Evolutionary conservation across 176 grass and related monocot genomes (phyloP).

Genomic region (Luzula sylvatica): DNA sequence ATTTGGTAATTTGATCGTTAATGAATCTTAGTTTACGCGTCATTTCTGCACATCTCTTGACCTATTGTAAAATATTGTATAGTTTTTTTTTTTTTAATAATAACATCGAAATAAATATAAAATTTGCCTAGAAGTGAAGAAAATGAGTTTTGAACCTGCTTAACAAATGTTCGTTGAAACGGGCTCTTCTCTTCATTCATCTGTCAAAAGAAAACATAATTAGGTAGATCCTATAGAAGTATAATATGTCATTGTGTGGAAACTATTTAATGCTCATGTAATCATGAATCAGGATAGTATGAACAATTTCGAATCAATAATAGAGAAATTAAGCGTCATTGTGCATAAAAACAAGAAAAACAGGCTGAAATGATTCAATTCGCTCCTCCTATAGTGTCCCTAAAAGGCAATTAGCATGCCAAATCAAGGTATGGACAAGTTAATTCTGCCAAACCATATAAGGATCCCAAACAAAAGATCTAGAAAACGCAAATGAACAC

Average conservation of each 20-base stretch:
- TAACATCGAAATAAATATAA: conserved; percentile 3
- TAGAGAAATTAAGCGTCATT: neutral
- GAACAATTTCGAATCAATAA: conserved; percentile 2
- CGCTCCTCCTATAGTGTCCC: neutral
- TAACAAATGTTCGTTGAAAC: conserved; percentile 97
- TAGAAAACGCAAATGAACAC: neutral
- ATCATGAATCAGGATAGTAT: conserved; percentile 17
- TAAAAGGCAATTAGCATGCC: neutral
- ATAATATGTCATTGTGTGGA: neutral
- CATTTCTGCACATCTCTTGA: conserved; percentile 94
- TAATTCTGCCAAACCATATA: conserved; percentile 6
- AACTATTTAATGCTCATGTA: neutral
- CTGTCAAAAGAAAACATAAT: conserved; percentile 34
- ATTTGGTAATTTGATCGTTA: conserved; percentile 79
- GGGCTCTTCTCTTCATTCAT: conserved; percentile 98
- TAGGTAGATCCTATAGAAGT: neutral
- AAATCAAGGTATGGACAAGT: neutral
- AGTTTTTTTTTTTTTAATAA: conserved; percentile 9
- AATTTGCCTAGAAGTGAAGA: neutral
- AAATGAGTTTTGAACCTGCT: conserved; percentile 55
- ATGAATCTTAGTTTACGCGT: conserved; percentile 88
- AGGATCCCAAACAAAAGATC: neutral
- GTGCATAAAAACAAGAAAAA: neutral
- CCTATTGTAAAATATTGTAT: conserved; percentile 29
- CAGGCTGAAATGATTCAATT: neutral